Conservation (phyloP, 768 basidiomycete species). For the Mycena crocata region DNA sequence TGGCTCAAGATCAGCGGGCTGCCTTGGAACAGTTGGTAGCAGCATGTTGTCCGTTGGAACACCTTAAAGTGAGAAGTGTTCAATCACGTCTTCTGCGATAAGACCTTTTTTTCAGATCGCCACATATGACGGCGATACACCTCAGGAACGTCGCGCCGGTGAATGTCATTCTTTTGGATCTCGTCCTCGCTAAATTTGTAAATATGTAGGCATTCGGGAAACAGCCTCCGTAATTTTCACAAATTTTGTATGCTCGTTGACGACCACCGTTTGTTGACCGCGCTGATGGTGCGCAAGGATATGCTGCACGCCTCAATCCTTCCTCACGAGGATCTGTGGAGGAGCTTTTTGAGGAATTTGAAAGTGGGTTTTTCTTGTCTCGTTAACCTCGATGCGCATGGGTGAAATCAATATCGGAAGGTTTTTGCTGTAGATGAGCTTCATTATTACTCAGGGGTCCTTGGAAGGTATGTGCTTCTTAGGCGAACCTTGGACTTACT, state of each 20-base stretch:
- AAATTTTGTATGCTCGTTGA: conserved; percentile 73
- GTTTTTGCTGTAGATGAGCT: conserved; percentile 87
- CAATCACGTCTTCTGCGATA: neutral
- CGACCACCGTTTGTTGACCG: neutral
- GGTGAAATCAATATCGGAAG: conserved; percentile 38
- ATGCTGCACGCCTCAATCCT: conserved; percentile 88
- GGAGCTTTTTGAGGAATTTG: conserved; percentile 84
- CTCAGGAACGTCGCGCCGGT: conserved; percentile 74
- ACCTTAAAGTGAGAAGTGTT: conserved; percentile 57
- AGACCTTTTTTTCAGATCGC: conserved; percentile 58
- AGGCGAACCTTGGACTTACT: neutral
- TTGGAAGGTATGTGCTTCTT: conserved; percentile 72
- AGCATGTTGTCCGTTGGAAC: conserved; percentile 68
- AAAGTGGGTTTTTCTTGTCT: conserved; percentile 49
- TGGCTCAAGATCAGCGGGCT: conserved; percentile 88
- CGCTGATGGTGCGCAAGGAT: conserved; percentile 61
- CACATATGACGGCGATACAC: conserved; percentile 92
- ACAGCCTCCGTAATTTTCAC: conserved; percentile 87
- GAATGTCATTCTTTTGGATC: conserved; percentile 17
- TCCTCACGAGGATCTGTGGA: conserved; percentile 87
- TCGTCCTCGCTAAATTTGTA: neutral
- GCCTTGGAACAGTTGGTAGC: conserved; percentile 77
- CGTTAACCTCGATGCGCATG: neutral
- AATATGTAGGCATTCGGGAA: conserved; percentile 74
- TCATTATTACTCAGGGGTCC: conserved; percentile 85